Evolutionary conservation across 305 asterid genomes (phyloP), one percentile per base, ranked within the genome.

Genomic region (Nicotiana rustica): DNA sequence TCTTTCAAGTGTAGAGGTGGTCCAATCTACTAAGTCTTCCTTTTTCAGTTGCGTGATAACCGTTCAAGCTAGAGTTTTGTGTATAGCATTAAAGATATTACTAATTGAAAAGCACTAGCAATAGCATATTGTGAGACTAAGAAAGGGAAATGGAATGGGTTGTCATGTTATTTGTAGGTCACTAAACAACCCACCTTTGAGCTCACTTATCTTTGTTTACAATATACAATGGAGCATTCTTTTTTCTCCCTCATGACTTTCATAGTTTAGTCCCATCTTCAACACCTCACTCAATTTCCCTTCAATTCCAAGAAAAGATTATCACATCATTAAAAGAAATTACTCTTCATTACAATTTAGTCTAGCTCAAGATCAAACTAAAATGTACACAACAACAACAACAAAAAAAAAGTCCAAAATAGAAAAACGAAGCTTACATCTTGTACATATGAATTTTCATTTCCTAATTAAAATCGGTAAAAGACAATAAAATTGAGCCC

Each of bases 181-280:
- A 88, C 88, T 87, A 85, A 85, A 88, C 93, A 89, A 92, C 89
- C 89, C 91, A 91, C 88, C 85, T 87, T 66, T 85, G 67, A 82
- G 68, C 85, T 85, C 88, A 81, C 87, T 80, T 70, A 83, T 88
- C 89, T 85, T 49, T 85, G 44, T 69, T 61, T 81, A 81, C 70
- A 86, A 47, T 77, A 81, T 62, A 59, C 52, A 60, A 17, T 62
- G 31, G 29, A 19, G 13, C 29, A 19, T 6, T 25, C 41, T 21
- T 82, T 9, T 71, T n/a, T 79, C 61, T 77, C 75, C 64, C 25
- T 77, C 75, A 64, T 68, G 62, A 83, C 84, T 67, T 85, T 25
- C 80, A 49, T 69, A 15, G 29, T 56, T 62, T 29, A 59, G 67
- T 66, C 85, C 82, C 61, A 80, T 80, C 69, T 82, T 84, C 83